A percentile compares a stretch with the other conserved stretches of the same genome.
phyloP scores from a whole-genome alignment of 345 rosid genomes.

The Eucalyptus camaldulensis region DNA sequence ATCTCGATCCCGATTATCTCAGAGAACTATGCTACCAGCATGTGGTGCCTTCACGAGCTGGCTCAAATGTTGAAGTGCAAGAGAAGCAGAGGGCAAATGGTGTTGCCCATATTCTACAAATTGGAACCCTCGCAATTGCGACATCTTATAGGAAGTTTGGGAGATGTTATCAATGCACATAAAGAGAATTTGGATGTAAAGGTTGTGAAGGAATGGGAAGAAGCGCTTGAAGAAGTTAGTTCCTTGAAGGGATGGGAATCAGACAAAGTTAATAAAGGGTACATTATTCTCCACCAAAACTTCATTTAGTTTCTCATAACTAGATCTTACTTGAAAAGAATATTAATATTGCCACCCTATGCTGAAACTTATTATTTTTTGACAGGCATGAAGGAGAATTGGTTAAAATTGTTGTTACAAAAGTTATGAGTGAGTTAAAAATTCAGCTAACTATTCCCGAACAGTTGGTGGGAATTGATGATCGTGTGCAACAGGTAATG shows the following conservation, averaged over 20 bases:
- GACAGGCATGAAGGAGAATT: neutral
- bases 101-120: neutral
- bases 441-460: neutral
- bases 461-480: neutral
- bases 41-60: accelerated
- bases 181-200: neutral
- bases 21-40: neutral
- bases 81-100: neutral
- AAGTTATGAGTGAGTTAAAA: neutral
- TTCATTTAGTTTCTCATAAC: neutral
- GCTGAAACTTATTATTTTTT: neutral
- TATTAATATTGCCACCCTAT: neutral
- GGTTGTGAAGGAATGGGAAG: neutral
- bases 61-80: neutral
- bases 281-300: neutral
- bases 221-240: neutral
- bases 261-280: neutral
- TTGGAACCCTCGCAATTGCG: neutral
- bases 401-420: neutral
- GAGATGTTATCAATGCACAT: neutral
- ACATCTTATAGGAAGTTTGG: neutral
- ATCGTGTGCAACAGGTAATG: neutral
- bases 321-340: neutral
- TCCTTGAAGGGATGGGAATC: neutral
- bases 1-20: neutral